Percentiles rank a stretch among this genome's conserved stretches.
Evolutionary conservation across 768 basidiomycete species (phyloP).

Genomic region (Rhodotorula diobovata): DNA sequence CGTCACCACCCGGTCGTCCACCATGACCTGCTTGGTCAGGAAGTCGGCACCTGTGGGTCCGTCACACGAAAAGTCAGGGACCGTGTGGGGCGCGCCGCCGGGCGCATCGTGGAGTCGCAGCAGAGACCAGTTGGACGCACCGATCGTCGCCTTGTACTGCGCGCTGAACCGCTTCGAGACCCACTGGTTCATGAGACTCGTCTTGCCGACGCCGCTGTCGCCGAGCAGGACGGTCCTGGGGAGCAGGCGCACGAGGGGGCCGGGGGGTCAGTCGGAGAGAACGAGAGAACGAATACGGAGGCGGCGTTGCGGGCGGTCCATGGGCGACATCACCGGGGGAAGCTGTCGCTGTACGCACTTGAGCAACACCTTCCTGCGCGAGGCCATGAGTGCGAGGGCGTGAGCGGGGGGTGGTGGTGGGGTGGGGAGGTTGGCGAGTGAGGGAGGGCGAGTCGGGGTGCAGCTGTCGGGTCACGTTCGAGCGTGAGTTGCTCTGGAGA

Average conservation of each 20-base stretch:
- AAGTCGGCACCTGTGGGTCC: slow-evolving; percentile 66
- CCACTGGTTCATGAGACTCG: slow-evolving; percentile 99
- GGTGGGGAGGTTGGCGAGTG: not conserved
- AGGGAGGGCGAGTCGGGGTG: not conserved
- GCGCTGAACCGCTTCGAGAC: slow-evolving; percentile 99
- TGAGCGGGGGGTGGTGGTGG: not conserved
- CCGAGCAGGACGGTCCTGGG: slow-evolving; percentile 74
- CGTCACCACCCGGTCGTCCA: slow-evolving; percentile 93
- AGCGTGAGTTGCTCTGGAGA: no score
- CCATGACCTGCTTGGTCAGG: slow-evolving; percentile 97
- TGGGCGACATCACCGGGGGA: no score
- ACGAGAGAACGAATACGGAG: slow-evolving; percentile 10
- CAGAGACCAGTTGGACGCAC: slow-evolving; percentile 43
- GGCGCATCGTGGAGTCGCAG: no score
- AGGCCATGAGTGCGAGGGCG: slow-evolving; percentile 43
- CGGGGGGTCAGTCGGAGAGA: slow-evolving; percentile 24
- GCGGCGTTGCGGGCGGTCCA: no score
- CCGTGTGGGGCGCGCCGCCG: no score
- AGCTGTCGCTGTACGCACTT: slow-evolving; percentile 40
- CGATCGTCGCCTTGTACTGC: slow-evolving; percentile 99
- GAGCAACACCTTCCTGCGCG: slow-evolving; percentile 52
- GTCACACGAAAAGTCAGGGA: no score
- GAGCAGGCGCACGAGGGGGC: no score
- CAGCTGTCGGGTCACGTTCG: no score
- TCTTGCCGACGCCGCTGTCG: slow-evolving; percentile 93